Base-by-base conservation (phyloP, 345 rosid genomes). In the Clarkia xantiana region DNA sequence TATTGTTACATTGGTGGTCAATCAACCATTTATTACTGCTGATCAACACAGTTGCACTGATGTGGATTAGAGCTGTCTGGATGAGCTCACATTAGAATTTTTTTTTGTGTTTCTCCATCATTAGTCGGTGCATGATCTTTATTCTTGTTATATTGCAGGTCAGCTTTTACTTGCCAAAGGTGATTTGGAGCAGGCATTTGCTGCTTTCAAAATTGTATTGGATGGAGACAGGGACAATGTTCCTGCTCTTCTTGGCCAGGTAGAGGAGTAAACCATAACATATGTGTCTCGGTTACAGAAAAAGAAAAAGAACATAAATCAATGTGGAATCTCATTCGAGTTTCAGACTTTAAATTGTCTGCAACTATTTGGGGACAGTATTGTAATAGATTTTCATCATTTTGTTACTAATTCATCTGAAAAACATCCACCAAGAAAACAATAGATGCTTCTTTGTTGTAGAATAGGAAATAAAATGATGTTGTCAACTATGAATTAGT, bases 181-280 rank as follows among this genome's bases (percentile, higher is more conserved):
- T 55, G 98, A 91, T 60, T 53, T 81, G 54, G 96, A 86, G 42
- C 95, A 84, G 67, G 98, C 96, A 44, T 78, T 65, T 58, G 74
- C 86, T 69, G 94, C 96, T 9, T 91, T 91, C 71, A 91, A 69
- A 62, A 86, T 91, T 49, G 89, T 77, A 14, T 55, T 91, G 54
- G 98, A 77, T 49, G 89, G 74, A 62, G 78, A 78, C 46, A 70
- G 76, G 29, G 85, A 91, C 59, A 86, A 80, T 57, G 89, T 91
- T 40, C 78, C 98, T 58, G 96, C 96, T 73, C 89, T 86, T 73
- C 75, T 91, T 57, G 96, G 98, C 57, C 98, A 91, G 94, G 98
- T 91, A 20, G 11, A 41, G 14, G 38, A 23, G 9, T 14, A 38
- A 49, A n/a, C 2, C 1, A 19, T 22, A 22, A 41, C 53, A 49